Conservation (phyloP, 2,329 filamentous ascomycete species). For the Claviceps purpurea region DNA sequence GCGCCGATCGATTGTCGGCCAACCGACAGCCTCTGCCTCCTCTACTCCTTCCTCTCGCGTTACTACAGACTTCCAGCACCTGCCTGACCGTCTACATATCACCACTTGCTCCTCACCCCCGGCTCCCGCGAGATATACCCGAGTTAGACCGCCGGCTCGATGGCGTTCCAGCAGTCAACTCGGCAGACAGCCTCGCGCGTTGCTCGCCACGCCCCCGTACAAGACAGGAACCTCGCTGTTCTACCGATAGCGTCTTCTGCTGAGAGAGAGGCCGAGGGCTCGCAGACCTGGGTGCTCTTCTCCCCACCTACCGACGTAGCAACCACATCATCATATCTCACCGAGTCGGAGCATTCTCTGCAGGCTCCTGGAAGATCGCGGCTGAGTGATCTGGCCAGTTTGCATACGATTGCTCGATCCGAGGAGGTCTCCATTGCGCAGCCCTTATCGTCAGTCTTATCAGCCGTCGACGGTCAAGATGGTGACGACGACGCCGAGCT, state of each 20-base stretch:
- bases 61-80: too few relatives aligned
- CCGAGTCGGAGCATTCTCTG: slow-evolving; percentile 53
- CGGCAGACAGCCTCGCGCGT: slow-evolving; percentile 37
- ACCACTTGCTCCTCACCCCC: background rate
- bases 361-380: slow-evolving; percentile 55
- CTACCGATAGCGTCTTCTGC: slow-evolving; percentile 11
- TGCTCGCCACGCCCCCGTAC: slow-evolving; percentile 26
- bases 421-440: slow-evolving; percentile 32
- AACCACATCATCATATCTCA: slow-evolving; percentile 53
- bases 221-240: slow-evolving; percentile 19
- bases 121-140: background rate
- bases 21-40: too few relatives aligned
- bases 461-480: slow-evolving; percentile 23
- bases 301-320: slow-evolving; percentile 54
- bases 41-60: too few relatives aligned
- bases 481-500: slow-evolving; percentile 63
- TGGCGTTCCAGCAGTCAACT: slow-evolving; percentile 49
- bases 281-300: slow-evolving; percentile 95
- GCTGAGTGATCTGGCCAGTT: slow-evolving; percentile 67
- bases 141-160: slow-evolving; percentile 13
- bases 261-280: slow-evolving; percentile 44
- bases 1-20: too few relatives aligned
- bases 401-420: slow-evolving; percentile 55
- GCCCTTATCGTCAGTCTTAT: slow-evolving; percentile 21
- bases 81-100: background rate